Evolutionary conservation across 208 protist genomes (phyloP), one percentile per base, ranked within the genome.

Genomic region (Crithidia mellificae): DNA sequence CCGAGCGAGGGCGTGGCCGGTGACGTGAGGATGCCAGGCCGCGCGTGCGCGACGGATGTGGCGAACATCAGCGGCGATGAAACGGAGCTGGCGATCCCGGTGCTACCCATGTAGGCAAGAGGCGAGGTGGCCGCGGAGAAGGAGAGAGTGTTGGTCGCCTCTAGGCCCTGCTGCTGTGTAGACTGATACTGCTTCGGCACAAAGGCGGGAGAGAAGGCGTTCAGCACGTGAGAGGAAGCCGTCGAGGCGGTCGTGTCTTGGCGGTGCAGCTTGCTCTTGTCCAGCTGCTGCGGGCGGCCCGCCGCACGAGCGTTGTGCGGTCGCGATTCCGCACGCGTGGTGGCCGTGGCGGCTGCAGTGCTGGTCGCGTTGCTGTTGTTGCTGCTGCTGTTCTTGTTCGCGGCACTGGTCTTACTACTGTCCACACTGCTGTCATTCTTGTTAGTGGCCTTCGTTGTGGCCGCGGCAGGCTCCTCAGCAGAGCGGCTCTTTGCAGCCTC

Each of bases 171-270:
- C 19, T 69, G 65, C 41, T 54, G 54, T 22, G 38, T 1, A 6
- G 9, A 36, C 29, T 63, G 38, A 15, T 63, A 56, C 53, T 74
- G 58, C 22, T 39, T 25, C 6, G 70, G 63, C 2, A 76, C 17
- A 36, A 76, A 76, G 20, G 43, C 70, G 0, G 70, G 70, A 2
- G 70, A 76, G 11, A 46, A 55, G 5, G 63, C 56, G 43, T 61
- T 76, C 27, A 76, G 49, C 39, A 9, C 44, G 46, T 27, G 53
- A 30, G 41, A 57, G 7, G 55, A 53, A 6, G 39, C 8, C 14
- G 36, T n/a, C 15, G 53, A 25, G 29, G 53, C 29, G 7, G 63
- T 17, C 24, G 53, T 38, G 43, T 66, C 47, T 12, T 56, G 43
- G 0, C 34, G 41, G 34, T 43, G 50, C 7, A 47, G 14, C 22